These are phyloP conservation scores for Metarhizium sp. DNA, from an alignment of 2,329 filamentous ascomycete genomes.

Conservation along the genomic window DNA sequence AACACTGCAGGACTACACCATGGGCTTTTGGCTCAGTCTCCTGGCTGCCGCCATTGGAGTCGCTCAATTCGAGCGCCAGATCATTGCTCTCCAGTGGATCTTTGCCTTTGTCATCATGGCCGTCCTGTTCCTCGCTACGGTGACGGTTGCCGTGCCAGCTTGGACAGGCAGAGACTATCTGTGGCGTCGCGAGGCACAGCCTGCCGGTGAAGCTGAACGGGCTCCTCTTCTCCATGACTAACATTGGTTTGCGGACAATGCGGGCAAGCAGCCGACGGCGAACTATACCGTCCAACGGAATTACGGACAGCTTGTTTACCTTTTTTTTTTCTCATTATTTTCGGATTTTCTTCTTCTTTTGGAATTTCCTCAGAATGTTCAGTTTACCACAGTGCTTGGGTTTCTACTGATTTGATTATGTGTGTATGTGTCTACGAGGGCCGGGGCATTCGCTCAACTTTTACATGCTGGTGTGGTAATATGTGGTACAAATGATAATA, in stretches of 20 bases:
- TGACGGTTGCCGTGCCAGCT: constrained; percentile 55
- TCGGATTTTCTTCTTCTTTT: too few species aligned
- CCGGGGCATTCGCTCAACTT: not conserved
- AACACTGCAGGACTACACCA: constrained; percentile 51
- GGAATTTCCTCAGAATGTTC: not conserved
- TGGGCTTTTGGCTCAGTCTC: constrained; percentile 70
- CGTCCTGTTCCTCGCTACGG: constrained; percentile 59
- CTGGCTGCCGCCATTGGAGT: constrained; percentile 68
- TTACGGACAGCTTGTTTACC: too few species aligned
- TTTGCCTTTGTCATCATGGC: constrained; percentile 81
- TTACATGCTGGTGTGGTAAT: not conserved
- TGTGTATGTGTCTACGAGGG: not conserved
- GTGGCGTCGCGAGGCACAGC: constrained; percentile 33
- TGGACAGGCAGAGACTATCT: constrained; percentile 48
- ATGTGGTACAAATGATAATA: too few species aligned
- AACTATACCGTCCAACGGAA: too few species aligned
- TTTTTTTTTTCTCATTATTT: too few species aligned
- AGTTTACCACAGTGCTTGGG: not conserved
- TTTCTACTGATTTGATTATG: not conserved
- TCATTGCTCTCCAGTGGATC: constrained; percentile 82
- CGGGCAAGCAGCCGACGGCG: too few species aligned
- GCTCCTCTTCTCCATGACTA: constrained; percentile 49
- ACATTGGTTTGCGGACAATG: not conserved
- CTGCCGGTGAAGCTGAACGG: constrained; percentile 41
- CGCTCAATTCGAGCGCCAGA: constrained; percentile 62